Conservation (phyloP, 176 grass and related monocot species). For the Cymbopogon citratus region DNA sequence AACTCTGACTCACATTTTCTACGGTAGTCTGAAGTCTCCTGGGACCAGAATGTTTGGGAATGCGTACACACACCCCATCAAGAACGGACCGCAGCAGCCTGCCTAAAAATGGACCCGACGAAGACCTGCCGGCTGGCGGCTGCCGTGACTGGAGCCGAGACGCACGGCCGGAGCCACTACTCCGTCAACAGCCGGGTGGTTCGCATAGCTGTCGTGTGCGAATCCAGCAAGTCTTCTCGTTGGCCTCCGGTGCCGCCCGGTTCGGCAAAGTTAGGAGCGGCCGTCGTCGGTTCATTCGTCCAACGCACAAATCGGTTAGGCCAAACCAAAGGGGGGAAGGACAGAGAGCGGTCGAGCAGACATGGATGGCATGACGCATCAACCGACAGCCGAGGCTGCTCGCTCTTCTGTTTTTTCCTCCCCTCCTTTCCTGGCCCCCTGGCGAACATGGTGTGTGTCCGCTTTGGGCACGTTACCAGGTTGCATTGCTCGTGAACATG, state of each 20-base stretch:
- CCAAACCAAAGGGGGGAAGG: background rate
- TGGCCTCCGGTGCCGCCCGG: background rate
- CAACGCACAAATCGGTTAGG: background rate
- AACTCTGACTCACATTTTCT: background rate
- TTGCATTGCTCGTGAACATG: background rate
- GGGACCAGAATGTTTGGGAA: background rate
- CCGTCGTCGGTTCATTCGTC: background rate
- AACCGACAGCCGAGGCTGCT: background rate
- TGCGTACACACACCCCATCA: background rate
- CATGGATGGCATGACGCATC: background rate
- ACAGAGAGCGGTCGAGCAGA: too few relatives aligned
- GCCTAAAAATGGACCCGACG: slow-evolving; percentile 28
- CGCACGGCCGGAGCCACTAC: background rate
- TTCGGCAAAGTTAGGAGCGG: slow-evolving; percentile 37
- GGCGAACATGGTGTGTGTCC: background rate
- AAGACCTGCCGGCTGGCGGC: background rate
- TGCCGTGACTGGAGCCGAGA: slow-evolving; percentile 21
- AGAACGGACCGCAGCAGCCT: background rate
- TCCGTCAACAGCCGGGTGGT: background rate
- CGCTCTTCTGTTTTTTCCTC: background rate
- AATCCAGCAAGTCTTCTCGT: background rate
- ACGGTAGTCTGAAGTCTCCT: background rate
- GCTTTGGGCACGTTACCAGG: slow-evolving; percentile 23
- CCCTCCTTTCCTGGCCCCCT: background rate
- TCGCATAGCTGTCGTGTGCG: background rate